These are phyloP conservation scores for Colletotrichum tamarilloi DNA, from an alignment of 2,329 filamentous ascomycete species.

Conservation along the genomic window DNA sequence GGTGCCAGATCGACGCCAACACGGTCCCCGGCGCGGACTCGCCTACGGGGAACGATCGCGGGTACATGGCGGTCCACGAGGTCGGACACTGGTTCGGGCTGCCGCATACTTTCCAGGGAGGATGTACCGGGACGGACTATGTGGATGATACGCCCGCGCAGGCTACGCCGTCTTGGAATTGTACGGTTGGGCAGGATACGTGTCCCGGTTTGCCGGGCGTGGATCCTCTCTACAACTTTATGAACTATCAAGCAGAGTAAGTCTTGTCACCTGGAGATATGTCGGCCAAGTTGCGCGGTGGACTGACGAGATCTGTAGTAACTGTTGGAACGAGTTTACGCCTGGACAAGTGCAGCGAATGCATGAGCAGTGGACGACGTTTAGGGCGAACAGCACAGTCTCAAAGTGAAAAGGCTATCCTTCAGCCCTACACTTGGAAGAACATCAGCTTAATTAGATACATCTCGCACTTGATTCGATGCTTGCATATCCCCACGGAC, in stretches of 20 bases:
- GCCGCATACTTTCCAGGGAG: conserved; percentile 53
- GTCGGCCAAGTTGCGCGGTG: too few species aligned
- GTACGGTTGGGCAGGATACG: conserved; percentile 12
- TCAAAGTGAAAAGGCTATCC: not conserved
- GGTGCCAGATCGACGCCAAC: conserved; percentile 36
- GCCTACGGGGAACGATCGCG: conserved; percentile 1
- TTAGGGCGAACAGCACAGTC: not conserved
- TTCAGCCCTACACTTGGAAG: not conserved
- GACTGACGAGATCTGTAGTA: not conserved
- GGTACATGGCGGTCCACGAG: conserved; percentile 46
- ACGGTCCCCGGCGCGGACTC: conserved; percentile 33
- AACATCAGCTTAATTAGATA: too few species aligned
- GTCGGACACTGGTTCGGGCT: conserved; percentile 56
- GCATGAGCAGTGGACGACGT: conserved; percentile 10
- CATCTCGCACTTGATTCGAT: too few species aligned
- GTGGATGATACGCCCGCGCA: conserved; percentile 41
- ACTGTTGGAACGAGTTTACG: conserved; percentile 30
- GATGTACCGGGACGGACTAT: conserved; percentile 21
- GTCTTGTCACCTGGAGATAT: too few species aligned
- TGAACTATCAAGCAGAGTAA: conserved; percentile 28
- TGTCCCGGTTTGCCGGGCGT: conserved; percentile 22
- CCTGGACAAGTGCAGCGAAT: conserved; percentile 26
- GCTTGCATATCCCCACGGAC: too few species aligned
- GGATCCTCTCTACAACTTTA: conserved; percentile 34
- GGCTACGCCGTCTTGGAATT: conserved; percentile 23